Conservation (phyloP, 257 asterid species). For the Schizonepeta tenuifolia region DNA sequence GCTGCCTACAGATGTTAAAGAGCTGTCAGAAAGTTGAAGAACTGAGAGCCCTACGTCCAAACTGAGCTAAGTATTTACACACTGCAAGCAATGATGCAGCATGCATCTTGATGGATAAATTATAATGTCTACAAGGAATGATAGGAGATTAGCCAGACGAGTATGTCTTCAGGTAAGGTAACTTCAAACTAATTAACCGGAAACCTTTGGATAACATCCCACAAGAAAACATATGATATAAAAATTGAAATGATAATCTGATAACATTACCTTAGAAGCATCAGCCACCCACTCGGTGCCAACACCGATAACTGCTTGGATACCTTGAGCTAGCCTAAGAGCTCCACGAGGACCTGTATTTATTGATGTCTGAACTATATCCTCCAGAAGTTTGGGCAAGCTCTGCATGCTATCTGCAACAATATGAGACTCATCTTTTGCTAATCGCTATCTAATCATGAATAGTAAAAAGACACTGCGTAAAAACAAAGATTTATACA, state of each 20-base stretch:
- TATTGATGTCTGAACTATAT: constrained; percentile 86
- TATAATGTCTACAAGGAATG: too few species aligned
- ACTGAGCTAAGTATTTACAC: not conserved
- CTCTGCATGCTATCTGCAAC: constrained; percentile 74
- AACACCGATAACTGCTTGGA: constrained; percentile 95
- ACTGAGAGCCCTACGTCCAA: constrained; percentile 16
- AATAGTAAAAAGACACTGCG: not conserved
- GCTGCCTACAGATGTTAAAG: constrained; percentile 54
- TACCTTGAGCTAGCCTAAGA: constrained; percentile 91
- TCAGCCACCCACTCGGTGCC: constrained; percentile 96
- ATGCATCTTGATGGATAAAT: not conserved
- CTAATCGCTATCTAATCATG: not conserved
- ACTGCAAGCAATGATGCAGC: constrained; percentile 2
- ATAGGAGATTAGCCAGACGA: not conserved
- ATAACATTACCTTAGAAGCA: constrained; percentile 70
- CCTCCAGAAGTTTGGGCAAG: constrained; percentile 91
- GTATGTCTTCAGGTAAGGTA: not conserved
- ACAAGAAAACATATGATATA: not conserved
- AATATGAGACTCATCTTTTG: not conserved
- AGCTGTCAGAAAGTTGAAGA: not conserved
- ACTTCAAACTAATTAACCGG: not conserved
- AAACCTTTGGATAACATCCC: constrained; percentile 17
- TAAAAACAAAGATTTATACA: not conserved
- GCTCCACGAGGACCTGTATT: constrained; percentile 99
- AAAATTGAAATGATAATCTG: constrained; percentile 7